Evolutionary conservation across 371 early-diverging fungal genomes (phyloP).

Genomic region (Lichtheimia corymbifera): DNA sequence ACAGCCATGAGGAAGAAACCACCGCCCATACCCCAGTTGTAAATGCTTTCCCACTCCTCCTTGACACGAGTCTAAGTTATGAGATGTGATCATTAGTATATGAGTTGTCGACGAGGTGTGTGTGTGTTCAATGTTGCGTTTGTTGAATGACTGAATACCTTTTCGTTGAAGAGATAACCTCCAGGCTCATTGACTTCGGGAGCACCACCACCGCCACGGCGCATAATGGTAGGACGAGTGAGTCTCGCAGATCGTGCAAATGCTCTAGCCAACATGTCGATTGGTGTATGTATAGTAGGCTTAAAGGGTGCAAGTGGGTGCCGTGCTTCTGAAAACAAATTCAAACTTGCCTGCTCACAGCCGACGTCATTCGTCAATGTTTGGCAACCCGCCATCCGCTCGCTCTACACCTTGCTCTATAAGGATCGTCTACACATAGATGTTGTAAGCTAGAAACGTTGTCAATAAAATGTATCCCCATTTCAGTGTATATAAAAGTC

Average conservation of each 20-base stretch:
- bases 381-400: no score
- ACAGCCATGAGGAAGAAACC: slow-evolving; percentile 53
- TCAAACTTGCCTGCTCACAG: no score
- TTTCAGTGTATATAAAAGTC: no score
- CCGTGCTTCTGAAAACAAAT: no score
- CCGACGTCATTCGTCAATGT: no score
- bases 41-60: slow-evolving; percentile 71
- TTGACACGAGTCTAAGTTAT: slow-evolving; percentile 57
- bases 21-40: slow-evolving; percentile 63
- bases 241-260: slow-evolving; percentile 53
- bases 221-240: slow-evolving; percentile 49
- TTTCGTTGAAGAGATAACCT: slow-evolving; percentile 69
- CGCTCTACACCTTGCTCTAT: no score
- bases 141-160: slow-evolving; percentile 39
- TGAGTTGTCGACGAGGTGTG: not conserved
- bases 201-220: slow-evolving; percentile 58
- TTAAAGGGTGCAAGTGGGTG: no score
- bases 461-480: no score
- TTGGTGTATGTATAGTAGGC: not conserved
- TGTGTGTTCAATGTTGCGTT: not conserved
- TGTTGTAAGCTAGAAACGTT: no score
- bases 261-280: slow-evolving; percentile 38
- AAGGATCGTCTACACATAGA: no score
- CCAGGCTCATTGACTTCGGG: slow-evolving; percentile 63
- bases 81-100: not conserved